Conservation (phyloP, 306 rosid species). For the Acmispon strigosus region DNA sequence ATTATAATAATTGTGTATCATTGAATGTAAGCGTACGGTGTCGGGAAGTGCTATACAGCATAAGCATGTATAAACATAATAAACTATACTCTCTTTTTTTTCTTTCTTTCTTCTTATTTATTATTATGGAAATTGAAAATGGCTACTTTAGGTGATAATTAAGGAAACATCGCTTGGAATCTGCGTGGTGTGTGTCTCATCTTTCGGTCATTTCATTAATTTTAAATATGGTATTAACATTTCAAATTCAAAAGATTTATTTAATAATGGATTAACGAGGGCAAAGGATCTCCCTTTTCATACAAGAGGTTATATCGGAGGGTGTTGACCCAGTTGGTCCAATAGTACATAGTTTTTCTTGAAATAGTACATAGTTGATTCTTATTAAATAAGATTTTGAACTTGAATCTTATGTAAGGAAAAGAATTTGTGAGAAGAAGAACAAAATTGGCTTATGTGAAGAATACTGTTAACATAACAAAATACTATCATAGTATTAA, state of each 20-base stretch:
- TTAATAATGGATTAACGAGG: not conserved
- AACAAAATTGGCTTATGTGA: no score
- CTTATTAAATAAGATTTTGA: no score
- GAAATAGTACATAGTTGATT: no score
- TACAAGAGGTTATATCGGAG: not conserved
- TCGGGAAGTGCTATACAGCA: conserved; percentile 40
- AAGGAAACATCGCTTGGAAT: conserved; percentile 23
- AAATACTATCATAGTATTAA: no score
- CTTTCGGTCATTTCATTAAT: conserved; percentile 23
- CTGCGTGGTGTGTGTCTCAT: conserved; percentile 19
- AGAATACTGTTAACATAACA: no score
- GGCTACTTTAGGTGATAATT: conserved; percentile 18
- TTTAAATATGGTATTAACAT: not conserved
- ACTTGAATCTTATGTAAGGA: no score
- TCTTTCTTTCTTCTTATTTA: not conserved
- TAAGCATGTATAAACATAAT: not conserved
- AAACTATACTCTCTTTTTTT: not conserved
- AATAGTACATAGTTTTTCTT: no score
- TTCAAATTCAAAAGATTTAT: not conserved
- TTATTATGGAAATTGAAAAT: not conserved
- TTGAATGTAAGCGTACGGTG: conserved; percentile 23
- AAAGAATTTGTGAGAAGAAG: no score
- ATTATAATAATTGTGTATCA: not conserved
- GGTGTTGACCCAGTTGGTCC: no score
- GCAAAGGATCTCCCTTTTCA: not conserved